Evolutionary conservation across 805 yeast genomes (phyloP).

Genomic region (Metschnikowia borealis): DNA sequence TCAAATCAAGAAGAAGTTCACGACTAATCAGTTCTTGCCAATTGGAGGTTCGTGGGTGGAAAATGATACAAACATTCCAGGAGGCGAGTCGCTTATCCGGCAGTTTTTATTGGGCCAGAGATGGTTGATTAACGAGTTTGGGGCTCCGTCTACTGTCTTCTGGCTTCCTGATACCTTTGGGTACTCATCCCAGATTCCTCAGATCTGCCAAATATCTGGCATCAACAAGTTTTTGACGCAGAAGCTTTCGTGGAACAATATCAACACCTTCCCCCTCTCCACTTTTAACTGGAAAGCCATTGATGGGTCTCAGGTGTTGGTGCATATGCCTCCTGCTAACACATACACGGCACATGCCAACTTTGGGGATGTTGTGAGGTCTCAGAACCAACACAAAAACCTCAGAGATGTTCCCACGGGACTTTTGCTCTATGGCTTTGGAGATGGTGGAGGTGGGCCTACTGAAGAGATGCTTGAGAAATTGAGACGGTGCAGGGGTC

Average conservation of each 20-base stretch:
- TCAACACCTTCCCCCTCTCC: conserved; percentile 82
- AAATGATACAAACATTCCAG: conserved; percentile 93
- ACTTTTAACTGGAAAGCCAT: conserved; percentile 95
- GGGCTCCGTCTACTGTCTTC: conserved; percentile 66
- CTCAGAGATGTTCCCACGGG: conserved; percentile 77
- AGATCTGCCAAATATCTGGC: conserved; percentile 82
- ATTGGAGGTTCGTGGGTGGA: conserved; percentile 99
- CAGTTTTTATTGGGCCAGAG: conserved; percentile 91
- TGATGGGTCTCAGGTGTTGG: conserved; percentile 88
- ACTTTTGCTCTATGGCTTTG: conserved; percentile 80
- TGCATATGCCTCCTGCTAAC: conserved; percentile 97
- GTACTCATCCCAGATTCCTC: conserved; percentile 92
- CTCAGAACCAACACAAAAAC: conserved; percentile 78
- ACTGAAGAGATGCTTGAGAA: conserved; percentile 90
- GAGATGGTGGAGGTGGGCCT: conserved; percentile 99
- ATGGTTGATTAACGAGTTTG: conserved; percentile 76
- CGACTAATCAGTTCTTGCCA: conserved; percentile 75
- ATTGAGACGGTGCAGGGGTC: conserved; percentile 84
- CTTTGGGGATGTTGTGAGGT: conserved; percentile 86
- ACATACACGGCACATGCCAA: conserved; percentile 93
- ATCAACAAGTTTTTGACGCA: conserved; percentile 85
- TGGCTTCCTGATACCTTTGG: conserved; percentile 99
- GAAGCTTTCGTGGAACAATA: conserved; percentile 94
- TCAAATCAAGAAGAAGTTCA: conserved; percentile 60
- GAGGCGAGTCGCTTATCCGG: conserved; percentile 84